Base-by-base conservation (phyloP, 2,329 filamentous ascomycete genomes). In the Epichloe amarillans region DNA sequence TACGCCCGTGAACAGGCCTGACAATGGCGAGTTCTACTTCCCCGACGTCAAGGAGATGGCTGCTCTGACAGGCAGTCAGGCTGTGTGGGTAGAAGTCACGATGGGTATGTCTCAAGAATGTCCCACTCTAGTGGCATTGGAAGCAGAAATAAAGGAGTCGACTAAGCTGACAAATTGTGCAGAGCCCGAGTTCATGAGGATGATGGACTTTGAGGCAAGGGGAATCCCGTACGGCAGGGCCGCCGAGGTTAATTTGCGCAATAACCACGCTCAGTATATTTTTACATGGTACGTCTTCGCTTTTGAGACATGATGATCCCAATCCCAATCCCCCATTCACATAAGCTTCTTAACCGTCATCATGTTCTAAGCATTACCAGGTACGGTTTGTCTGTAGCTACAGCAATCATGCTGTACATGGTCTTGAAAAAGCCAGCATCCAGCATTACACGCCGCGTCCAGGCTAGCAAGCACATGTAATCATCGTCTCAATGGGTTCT, bases 221-320 rank as follows among this genome's bases (percentile, higher is more conserved):
- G 93, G 93, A 30, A 83, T 96, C 53, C 93, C 93, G 2, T 91
- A 96, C 63, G 93, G 90, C 14, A 79, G 91, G 63, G 72, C 88
- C 6, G 79, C 93, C 4, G 88, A 95, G 69, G 90, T 98, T 54
- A 95, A 94, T 65, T 72, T 98, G 63, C 80, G 88, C 65, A 98
- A 98, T 66, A 97, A 95, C 69, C 93, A 98, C 69, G 83, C 88
- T 56, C 93, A 97, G 73, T 98, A 98, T 69, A 98, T 98, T 59
- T 93, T 96, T 67, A 98, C 93, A 58, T 98, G 93, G 93, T 97
- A 80, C 63, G 82, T 43, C 30, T 33, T 19, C n/a, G 17, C 35
- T 15, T 19, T 19, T n/a, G 15, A 7, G 8, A 17, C n/a, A 10
- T n/a, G 17, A 2, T 17, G 17, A 1, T 17, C 8, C 14, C 12